Evolutionary conservation across 352 stramenopile genomes (phyloP).

Genomic region (Globisporangium viniferum): DNA sequence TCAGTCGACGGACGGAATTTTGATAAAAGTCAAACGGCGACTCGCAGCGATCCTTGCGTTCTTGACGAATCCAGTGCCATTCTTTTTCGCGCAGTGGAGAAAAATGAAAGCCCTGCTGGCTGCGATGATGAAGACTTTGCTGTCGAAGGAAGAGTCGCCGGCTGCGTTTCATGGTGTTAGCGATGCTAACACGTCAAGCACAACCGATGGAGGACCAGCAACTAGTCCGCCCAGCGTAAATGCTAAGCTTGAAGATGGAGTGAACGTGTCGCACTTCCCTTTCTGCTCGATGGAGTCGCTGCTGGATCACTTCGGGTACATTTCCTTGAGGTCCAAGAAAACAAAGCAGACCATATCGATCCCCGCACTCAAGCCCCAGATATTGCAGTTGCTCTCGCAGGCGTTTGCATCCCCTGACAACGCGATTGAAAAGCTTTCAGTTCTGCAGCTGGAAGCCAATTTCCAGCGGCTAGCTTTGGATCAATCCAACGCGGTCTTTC

Average conservation of each 20-base stretch:
- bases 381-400: slow-evolving; percentile 11
- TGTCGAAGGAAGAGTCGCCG: neutral
- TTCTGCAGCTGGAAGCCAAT: slow-evolving; percentile 19
- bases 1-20: slow-evolving; percentile 19
- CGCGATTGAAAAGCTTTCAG: slow-evolving; percentile 15
- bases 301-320: slow-evolving; percentile 32
- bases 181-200: neutral
- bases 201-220: neutral
- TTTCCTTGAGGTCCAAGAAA: slow-evolving; percentile 26
- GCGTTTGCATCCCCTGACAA: slow-evolving; percentile 4
- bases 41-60: slow-evolving; percentile 4
- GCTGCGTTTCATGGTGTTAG: neutral
- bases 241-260: neutral
- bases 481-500: slow-evolving; percentile 1
- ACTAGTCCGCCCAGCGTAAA: neutral
- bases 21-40: slow-evolving; percentile 18
- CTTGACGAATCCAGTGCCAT: slow-evolving; percentile 15
- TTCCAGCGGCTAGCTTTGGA: slow-evolving; percentile 9
- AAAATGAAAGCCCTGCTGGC: slow-evolving; percentile 13
- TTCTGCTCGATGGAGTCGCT: slow-evolving; percentile 32
- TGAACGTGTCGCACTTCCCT: slow-evolving; percentile 20
- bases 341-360: slow-evolving; percentile 27
- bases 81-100: slow-evolving; percentile 16
- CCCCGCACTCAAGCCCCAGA: slow-evolving; percentile 5
- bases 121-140: slow-evolving; percentile 1